Evolutionary conservation across 345 rosid genomes (phyloP).

Genomic region (Lumnitzera littorea): DNA sequence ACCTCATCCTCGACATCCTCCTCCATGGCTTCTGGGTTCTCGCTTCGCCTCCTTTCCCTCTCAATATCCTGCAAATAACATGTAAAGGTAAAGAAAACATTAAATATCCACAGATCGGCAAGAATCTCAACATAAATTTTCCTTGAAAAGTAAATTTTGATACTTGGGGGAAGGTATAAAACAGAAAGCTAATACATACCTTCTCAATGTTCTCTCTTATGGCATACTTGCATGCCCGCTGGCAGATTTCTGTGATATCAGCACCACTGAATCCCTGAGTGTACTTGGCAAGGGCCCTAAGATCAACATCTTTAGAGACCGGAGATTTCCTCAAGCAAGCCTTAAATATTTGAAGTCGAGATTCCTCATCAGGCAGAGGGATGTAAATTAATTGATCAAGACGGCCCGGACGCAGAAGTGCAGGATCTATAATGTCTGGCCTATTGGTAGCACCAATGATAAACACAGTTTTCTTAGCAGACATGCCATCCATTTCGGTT

Average conservation of each 20-base stretch:
- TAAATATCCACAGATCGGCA: neutral
- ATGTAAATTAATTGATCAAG: constrained; percentile 89
- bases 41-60: constrained; percentile 74
- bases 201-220: constrained; percentile 93
- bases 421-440: constrained; percentile 90
- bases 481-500: constrained; percentile 99
- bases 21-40: constrained; percentile 94
- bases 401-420: constrained; percentile 95
- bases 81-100: neutral
- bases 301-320: constrained; percentile 74
- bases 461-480: constrained; percentile 93
- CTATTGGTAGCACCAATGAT: constrained; percentile 96
- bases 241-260: constrained; percentile 94
- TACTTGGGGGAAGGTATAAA: too few relatives aligned
- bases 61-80: constrained; percentile 65
- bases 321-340: constrained; percentile 93
- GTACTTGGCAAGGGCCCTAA: constrained; percentile 79
- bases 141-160: too few relatives aligned
- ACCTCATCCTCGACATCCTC: constrained; percentile 82
- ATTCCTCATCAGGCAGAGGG: constrained; percentile 93
- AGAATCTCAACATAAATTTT: neutral
- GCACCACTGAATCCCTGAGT: constrained; percentile 97
- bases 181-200: constrained; percentile 19
- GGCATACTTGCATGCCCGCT: constrained; percentile 90
- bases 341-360: constrained; percentile 74